phyloP scores from a whole-genome alignment of 768 basidiomycete species.

The Cyathus striatus region DNA sequence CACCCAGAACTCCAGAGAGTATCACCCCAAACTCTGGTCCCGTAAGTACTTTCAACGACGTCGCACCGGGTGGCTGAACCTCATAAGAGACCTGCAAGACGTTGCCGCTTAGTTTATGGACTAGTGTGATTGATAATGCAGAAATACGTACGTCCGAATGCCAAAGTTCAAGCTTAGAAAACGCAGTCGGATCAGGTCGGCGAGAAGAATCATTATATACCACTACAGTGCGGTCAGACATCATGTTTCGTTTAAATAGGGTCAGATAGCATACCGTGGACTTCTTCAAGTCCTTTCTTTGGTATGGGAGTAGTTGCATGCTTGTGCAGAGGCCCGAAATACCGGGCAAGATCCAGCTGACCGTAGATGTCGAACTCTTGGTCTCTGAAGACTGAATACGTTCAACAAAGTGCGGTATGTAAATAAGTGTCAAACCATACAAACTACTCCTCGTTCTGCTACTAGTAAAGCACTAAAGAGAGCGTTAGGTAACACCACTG shows the following conservation, averaged over 20 bases:
- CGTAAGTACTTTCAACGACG: constrained; percentile 71
- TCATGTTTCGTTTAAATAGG: too few relatives aligned
- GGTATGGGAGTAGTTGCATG: constrained; percentile 82
- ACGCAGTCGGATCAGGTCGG: constrained; percentile 58
- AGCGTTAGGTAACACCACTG: constrained; percentile 1
- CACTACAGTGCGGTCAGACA: constrained; percentile 43
- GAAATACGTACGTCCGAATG: constrained; percentile 67
- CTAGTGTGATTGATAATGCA: too few relatives aligned
- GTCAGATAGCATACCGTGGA: constrained; percentile 56
- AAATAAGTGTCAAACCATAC: constrained; percentile 30
- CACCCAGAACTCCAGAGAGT: constrained; percentile 80
- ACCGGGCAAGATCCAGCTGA: constrained; percentile 65
- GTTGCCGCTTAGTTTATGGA: too few relatives aligned
- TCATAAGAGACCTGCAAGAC: constrained; percentile 62
- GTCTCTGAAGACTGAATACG: constrained; percentile 59
- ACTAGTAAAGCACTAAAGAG: constrained; percentile 57
- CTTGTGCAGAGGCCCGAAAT: constrained; percentile 76
- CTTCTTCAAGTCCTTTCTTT: constrained; percentile 68
- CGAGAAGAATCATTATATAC: constrained; percentile 66
- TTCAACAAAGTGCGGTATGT: constrained; percentile 1
- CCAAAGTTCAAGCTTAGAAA: constrained; percentile 74
- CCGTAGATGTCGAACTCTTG: constrained; percentile 66
- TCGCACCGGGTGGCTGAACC: constrained; percentile 73
- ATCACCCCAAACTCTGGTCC: constrained; percentile 73
- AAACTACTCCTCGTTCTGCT: constrained; percentile 74